phyloP scores from a whole-genome alignment of 352 stramenopile species.

The Globisporangium viniferum region DNA sequence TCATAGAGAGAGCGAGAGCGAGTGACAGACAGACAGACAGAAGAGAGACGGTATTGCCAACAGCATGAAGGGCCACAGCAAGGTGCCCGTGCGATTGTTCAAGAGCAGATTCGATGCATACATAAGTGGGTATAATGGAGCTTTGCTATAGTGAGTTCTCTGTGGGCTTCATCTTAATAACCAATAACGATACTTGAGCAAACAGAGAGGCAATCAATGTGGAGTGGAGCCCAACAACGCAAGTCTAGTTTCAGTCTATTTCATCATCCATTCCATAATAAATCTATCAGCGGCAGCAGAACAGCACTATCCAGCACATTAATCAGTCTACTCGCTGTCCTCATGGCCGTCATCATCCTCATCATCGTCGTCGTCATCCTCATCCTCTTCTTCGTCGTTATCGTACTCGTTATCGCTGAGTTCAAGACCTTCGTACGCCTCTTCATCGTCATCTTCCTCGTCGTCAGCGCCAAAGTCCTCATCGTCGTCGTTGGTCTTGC shows the following conservation, averaged over 20 bases:
- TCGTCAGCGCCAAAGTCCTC: slow-evolving; percentile 40
- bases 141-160: not conserved
- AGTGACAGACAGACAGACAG: not conserved
- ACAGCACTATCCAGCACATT: not conserved
- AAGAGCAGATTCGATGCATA: not conserved
- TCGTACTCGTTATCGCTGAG: slow-evolving; percentile 61
- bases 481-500: slow-evolving; percentile 36
- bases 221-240: not conserved
- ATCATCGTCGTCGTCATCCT: slow-evolving; percentile 38
- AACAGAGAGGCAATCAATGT: not conserved
- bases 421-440: slow-evolving; percentile 83
- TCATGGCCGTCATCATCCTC: slow-evolving; percentile 22
- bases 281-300: slow-evolving; percentile 12
- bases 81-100: not conserved
- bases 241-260: slow-evolving; percentile 12
- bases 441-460: slow-evolving; percentile 67
- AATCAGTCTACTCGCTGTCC: slow-evolving; percentile 29
- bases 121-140: not conserved
- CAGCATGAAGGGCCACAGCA: not conserved
- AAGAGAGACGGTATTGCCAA: too few species aligned
- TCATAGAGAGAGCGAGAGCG: slow-evolving; percentile 15
- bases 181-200: too few species aligned
- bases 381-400: slow-evolving; percentile 47
- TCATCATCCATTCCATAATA: slow-evolving; percentile 18
- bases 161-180: too few species aligned